Base-by-base conservation (phyloP, 1,284 basidiomycete genomes). In the Violaceomyces palustris region DNA sequence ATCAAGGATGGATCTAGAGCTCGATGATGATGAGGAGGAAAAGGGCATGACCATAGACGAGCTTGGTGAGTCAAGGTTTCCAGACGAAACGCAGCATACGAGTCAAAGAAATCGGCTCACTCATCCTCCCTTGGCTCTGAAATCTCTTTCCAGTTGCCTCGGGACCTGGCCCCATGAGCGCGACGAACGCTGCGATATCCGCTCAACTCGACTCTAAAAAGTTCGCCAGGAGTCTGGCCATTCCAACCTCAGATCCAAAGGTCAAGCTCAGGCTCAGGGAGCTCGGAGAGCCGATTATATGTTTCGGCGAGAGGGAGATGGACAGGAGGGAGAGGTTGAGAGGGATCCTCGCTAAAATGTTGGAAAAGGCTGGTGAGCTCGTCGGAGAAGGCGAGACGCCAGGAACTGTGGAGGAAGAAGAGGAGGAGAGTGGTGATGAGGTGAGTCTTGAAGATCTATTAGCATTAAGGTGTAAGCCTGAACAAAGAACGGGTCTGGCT, bases 191-290 rank as follows among this genome's bases (percentile, higher is more conserved):
- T 30, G 61, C 58, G 17, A 30, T 51, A 36, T 43, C 59, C 9
- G 64, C 64, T 10, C 52, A 60, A 29, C 45, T 69, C 19, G 67
- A 67, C 31, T 45, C 55, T 15, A 61, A 62, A 79, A 93, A 91
- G 78, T 84, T 88, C 66, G 86, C 91, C n/a, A 81, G 93, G 51
- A 85, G 79, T 49, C 82, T 97, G 75, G 92, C 92, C 12, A 89
- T 98, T 4, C 94, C 94, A 5, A 99, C 94, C 7, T 92, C 97
- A 73, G 94, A 98, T 75, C 84, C 81, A 63, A 85, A 87, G 54
- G 93, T 99, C 60, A 86, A 87, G 69, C 83, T 85, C 32, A 80
- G 88, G 43, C 78, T 99, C 52, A 80, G 94, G 46, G 88, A 93
- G 74, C 85, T 94, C 54, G 90, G 88, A 23, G 88, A 98, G 74